Evolutionary conservation across 306 rosid genomes (phyloP), one percentile per base, ranked within the genome.

Genomic region (Begonia loranthoides): DNA sequence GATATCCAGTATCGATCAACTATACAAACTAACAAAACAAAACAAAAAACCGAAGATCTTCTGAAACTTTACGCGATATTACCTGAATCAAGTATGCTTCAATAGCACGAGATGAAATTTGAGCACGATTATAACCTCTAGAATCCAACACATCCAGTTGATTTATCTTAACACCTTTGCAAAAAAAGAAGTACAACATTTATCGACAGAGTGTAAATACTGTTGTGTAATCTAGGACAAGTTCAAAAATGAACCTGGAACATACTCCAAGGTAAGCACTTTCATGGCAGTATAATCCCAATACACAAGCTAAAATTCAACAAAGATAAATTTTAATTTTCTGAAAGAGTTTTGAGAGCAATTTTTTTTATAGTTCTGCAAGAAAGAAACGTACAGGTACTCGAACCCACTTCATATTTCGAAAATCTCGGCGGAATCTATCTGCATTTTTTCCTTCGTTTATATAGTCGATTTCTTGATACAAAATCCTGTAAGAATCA

Each of bases 31-130:
- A 43, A 9, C 6, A 41, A 1, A 41, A 12, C 45, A 41, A 41
- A 19, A 28, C 36, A 28, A 28, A 28, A 28, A 28, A 28, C 22
- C 9, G 36, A 28, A 28, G 3, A 28, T 28, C 36, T 28, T 28
- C 0, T 28, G 36, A 28, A 28, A 4, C 36, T 28, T 28, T 28
- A 28, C 5, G 13, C 8, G 14, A 7, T 45, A 15, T 24, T 33
- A 87, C 96, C 96, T 88, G 96, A 76, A 89, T 77, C 70, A 89
- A 72, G 73, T 84, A 89, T 14, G 95, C 87, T 73, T 88, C 97
- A 59, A 84, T 81, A 49, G 95, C 82, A 48, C 50, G 95, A 49
- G 95, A 75, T 52, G 97, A 69, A 58, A 79, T 89, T 53, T 39
- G 70, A 22, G 79, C 47, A 56, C 76, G 84, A 60, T 70, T 66